Evolutionary conservation across 495 filamentous ascomycete species (phyloP).

Genomic region (Neurospora terricola): DNA sequence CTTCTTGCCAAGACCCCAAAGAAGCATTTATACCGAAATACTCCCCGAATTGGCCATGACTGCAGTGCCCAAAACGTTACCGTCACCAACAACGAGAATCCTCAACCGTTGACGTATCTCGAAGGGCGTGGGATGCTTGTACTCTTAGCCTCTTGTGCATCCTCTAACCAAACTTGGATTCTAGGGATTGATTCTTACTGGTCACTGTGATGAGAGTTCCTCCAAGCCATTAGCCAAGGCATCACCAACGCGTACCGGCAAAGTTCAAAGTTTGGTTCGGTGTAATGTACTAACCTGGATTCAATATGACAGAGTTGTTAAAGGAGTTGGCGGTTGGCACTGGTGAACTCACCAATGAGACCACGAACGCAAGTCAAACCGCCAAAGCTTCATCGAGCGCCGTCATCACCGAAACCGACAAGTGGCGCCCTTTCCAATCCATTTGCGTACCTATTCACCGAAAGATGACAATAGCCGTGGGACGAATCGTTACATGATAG

Average conservation of each 20-base stretch:
- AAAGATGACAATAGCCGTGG: neutral
- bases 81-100: neutral
- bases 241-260: neutral
- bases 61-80: neutral
- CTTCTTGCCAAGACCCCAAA: neutral
- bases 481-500: too few relatives aligned
- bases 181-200: too few relatives aligned
- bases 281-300: neutral
- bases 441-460: neutral
- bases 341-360: too few relatives aligned
- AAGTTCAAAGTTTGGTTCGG: neutral
- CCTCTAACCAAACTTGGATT: neutral
- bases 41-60: neutral
- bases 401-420: neutral
- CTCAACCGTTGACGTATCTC: neutral
- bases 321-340: too few relatives aligned
- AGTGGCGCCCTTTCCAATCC: neutral
- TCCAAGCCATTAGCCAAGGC: neutral
- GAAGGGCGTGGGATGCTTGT: neutral
- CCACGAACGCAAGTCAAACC: too few relatives aligned
- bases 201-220: neutral
- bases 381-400: too few relatives aligned
- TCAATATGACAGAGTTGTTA: neutral
- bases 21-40: neutral
- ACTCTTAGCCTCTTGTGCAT: neutral